Evolutionary conservation across 2,329 filamentous ascomycete genomes (phyloP).

Genomic region (Rasamsonia emersonii): DNA sequence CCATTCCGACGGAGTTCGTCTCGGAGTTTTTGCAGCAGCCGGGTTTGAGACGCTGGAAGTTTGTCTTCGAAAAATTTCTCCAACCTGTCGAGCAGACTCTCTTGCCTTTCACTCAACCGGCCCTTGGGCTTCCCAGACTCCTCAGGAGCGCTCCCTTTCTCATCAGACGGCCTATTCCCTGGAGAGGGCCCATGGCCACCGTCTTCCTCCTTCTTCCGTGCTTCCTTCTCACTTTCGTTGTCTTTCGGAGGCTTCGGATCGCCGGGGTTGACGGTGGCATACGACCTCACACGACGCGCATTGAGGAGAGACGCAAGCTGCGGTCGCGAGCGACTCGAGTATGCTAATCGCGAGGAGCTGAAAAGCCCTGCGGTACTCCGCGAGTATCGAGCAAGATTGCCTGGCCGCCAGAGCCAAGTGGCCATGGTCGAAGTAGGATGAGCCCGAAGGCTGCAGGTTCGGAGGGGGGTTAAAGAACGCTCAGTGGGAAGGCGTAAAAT

Average conservation of each 20-base stretch:
- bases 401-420: slow-evolving; percentile 57
- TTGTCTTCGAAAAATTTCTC: slow-evolving; percentile 49
- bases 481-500: no score
- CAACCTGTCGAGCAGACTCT: slow-evolving; percentile 49
- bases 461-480: slow-evolving; percentile 11
- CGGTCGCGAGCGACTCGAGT: slow-evolving; percentile 31
- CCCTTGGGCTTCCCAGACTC: slow-evolving; percentile 29
- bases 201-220: not conserved
- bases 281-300: slow-evolving; percentile 27
- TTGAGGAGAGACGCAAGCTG: slow-evolving; percentile 29
- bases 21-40: slow-evolving; percentile 53
- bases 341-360: slow-evolving; percentile 40
- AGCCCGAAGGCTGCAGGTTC: slow-evolving; percentile 21
- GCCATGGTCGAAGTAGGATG: slow-evolving; percentile 48
- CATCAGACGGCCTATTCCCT: slow-evolving; percentile 3
- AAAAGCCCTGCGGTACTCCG: slow-evolving; percentile 48
- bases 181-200: not conserved
- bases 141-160: slow-evolving; percentile 9
- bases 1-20: slow-evolving; percentile 55
- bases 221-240: slow-evolving; percentile 15
- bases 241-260: slow-evolving; percentile 37
- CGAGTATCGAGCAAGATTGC: slow-evolving; percentile 56
- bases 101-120: slow-evolving; percentile 46
- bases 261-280: slow-evolving; percentile 36
- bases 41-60: slow-evolving; percentile 54